Evolutionary conservation across 1,284 basidiomycete species (phyloP).

Genomic region (Ustilago xerochloae): DNA sequence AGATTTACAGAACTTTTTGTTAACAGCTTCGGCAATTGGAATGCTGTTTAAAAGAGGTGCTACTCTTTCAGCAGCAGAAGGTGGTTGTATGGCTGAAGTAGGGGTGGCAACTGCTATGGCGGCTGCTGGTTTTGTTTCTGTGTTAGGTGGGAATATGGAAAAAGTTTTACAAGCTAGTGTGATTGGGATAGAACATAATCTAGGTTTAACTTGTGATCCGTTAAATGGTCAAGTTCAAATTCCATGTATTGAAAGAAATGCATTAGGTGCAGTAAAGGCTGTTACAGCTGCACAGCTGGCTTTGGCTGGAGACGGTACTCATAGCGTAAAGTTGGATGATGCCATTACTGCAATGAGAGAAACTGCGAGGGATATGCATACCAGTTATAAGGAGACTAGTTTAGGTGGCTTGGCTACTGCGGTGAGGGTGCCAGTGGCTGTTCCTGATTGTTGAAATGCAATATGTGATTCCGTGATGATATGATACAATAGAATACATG

Average conservation of each 20-base stretch:
- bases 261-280: conserved; percentile 75
- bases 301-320: conserved; percentile 83
- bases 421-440: conserved; percentile 61
- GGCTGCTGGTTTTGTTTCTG: conserved; percentile 89
- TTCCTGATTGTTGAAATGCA: conserved; percentile 57
- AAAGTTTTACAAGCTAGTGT: conserved; percentile 82
- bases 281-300: conserved; percentile 83
- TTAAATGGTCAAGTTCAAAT: conserved; percentile 83
- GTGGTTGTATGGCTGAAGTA: conserved; percentile 70
- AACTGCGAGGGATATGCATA: conserved; percentile 76
- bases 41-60: conserved; percentile 98
- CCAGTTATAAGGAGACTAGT: conserved; percentile 66
- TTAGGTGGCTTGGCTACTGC: conserved; percentile 59
- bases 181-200: conserved; percentile 78
- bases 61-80: conserved; percentile 92
- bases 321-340: conserved; percentile 89
- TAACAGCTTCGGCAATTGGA: conserved; percentile 85
- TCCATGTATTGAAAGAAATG: conserved; percentile 84
- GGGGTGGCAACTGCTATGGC: conserved; percentile 89
- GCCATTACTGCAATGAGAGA: conserved; percentile 95
- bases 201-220: conserved; percentile 62
- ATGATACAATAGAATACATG: not conserved
- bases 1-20: conserved; percentile 83
- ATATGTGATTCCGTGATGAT: not conserved
- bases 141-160: conserved; percentile 69